A percentile compares a stretch with the other conserved stretches of the same genome.
phyloP scores from a whole-genome alignment of 768 basidiomycete genomes.

The Amanita exitialis region DNA sequence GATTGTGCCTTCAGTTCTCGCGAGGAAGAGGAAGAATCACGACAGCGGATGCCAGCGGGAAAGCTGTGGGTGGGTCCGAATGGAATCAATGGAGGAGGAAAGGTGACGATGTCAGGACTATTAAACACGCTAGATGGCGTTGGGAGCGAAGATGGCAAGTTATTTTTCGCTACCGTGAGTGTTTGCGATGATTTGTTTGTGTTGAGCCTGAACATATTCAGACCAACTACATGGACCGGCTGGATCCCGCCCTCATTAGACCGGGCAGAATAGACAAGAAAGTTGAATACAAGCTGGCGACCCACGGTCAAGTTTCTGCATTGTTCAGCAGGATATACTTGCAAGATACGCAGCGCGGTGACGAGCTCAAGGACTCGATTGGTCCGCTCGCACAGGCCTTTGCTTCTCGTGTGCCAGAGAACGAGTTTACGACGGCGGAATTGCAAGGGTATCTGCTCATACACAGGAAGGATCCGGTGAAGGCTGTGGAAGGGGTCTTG shows the following conservation, averaged over 20 bases:
- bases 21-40: constrained; percentile 26
- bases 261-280: constrained; percentile 50
- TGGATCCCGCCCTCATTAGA: constrained; percentile 45
- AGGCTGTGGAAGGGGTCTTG: constrained; percentile 21
- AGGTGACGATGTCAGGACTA: constrained; percentile 44
- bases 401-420: constrained; percentile 28
- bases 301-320: constrained; percentile 30
- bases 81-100: constrained; percentile 1
- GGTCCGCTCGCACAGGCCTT: constrained; percentile 29
- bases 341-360: constrained; percentile 13
- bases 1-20: constrained; percentile 48
- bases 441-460: constrained; percentile 49
- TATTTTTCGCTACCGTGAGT: constrained; percentile 49
- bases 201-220: constrained; percentile 9
- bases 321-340: constrained; percentile 46
- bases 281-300: constrained; percentile 40
- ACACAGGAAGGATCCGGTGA: constrained; percentile 28
- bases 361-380: not conserved
- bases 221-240: constrained; percentile 47
- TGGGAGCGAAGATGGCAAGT: constrained; percentile 49
- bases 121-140: constrained; percentile 53
- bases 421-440: constrained; percentile 48
- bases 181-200: not conserved
- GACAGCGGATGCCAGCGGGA: not conserved
- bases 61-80: no score